Evolutionary conservation across 75 land plant genomes (phyloP).

Genomic region (Picea glauca): DNA sequence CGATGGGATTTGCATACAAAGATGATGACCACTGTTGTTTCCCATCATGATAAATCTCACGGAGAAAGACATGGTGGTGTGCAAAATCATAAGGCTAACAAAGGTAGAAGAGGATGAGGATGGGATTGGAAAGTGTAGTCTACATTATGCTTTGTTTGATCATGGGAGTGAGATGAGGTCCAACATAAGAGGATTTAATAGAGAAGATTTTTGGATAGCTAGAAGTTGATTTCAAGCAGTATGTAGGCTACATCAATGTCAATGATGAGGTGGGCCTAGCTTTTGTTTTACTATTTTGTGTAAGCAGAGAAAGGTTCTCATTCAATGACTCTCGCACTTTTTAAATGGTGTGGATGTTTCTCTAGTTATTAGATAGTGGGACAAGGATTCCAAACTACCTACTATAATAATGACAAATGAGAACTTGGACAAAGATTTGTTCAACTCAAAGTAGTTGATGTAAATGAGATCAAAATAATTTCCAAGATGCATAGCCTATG

Average conservation of each 20-base stretch:
- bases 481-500: too few species aligned
- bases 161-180: not conserved
- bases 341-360: conserved; percentile 51
- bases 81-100: not conserved
- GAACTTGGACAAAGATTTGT: too few species aligned
- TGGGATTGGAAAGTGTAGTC: not conserved
- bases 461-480: too few species aligned
- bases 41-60: too few species aligned
- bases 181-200: conserved; percentile 49
- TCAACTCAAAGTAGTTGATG: too few species aligned
- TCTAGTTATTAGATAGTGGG: too few species aligned
- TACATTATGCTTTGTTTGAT: not conserved
- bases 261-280: conserved; percentile 73
- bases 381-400: too few species aligned
- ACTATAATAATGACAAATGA: too few species aligned
- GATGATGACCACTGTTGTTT: too few species aligned
- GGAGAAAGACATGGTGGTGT: not conserved
- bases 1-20: too few species aligned
- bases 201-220: conserved; percentile 79
- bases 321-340: conserved; percentile 64
- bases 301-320: conserved; percentile 66
- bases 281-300: conserved; percentile 81
- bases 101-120: not conserved
- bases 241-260: conserved; percentile 85
- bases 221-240: conserved; percentile 61